phyloP scores from a whole-genome alignment of 805 yeast species.

The Grigorovia yakushimaensis region DNA sequence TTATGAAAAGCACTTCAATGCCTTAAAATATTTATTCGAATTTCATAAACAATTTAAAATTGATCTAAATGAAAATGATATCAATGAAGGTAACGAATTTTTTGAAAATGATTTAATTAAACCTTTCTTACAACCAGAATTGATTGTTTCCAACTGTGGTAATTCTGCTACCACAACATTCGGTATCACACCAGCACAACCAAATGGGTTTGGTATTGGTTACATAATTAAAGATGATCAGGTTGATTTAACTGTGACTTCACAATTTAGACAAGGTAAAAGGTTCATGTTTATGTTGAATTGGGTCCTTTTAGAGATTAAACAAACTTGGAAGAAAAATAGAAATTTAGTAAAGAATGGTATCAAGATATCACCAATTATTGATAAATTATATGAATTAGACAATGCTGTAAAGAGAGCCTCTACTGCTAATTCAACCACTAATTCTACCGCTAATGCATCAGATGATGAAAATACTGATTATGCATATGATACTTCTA shows the following conservation, averaged over 20 bases:
- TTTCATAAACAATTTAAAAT: conserved; percentile 30
- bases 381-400: conserved; percentile 27
- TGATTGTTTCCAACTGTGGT: conserved; percentile 72
- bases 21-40: conserved; percentile 47
- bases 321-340: conserved; percentile 32
- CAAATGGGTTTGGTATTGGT: conserved; percentile 89
- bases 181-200: conserved; percentile 83
- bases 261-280: conserved; percentile 78
- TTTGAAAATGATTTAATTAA: conserved; percentile 33
- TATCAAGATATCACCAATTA: conserved; percentile 21
- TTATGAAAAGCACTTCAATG: conserved; percentile 62
- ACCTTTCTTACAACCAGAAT: conserved; percentile 34
- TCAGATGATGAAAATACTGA: background rate
- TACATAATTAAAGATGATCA: conserved; percentile 77
- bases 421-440: background rate
- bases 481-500: background rate
- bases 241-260: conserved; percentile 72
- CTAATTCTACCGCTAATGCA: background rate
- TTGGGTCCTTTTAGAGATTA: conserved; percentile 56
- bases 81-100: conserved; percentile 33
- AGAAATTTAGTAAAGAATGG: conserved; percentile 10
- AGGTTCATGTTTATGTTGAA: conserved; percentile 67
- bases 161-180: conserved; percentile 78
- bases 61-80: conserved; percentile 13
- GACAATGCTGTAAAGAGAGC: conserved; percentile 26